Evolutionary conservation across 2,329 filamentous ascomycete species (phyloP).

Genomic region (Epichloe coenophiala): DNA sequence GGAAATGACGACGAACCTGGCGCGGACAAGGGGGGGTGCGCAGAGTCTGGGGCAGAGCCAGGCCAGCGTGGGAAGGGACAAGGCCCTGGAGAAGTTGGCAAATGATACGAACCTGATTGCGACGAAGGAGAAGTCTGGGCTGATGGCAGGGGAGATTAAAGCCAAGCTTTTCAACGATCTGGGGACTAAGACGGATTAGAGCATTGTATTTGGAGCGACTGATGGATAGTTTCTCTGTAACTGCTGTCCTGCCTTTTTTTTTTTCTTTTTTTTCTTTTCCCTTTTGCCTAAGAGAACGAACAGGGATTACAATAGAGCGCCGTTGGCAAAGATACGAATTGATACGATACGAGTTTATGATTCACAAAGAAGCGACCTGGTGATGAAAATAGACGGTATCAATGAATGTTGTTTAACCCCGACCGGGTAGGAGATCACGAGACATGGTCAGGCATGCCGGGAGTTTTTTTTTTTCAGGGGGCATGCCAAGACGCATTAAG

Average conservation of each 20-base stretch:
- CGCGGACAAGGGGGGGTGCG: slow-evolving; percentile 12
- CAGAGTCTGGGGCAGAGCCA: slow-evolving; percentile 14
- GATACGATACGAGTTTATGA: background rate
- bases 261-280: background rate
- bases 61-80: slow-evolving; percentile 20
- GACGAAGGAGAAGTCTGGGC: slow-evolving; percentile 46
- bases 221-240: background rate
- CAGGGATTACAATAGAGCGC: background rate
- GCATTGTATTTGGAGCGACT: background rate
- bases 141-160: slow-evolving; percentile 51
- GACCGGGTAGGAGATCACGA: too few relatives aligned
- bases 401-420: too few relatives aligned
- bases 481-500: background rate
- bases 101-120: slow-evolving; percentile 48
- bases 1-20: slow-evolving; percentile 37
- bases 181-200: slow-evolving; percentile 8
- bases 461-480: too few relatives aligned
- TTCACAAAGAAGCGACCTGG: too few relatives aligned
- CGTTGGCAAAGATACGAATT: slow-evolving; percentile 1
- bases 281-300: background rate
- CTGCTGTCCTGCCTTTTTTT: background rate
- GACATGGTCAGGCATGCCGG: too few relatives aligned
- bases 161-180: slow-evolving; percentile 43
- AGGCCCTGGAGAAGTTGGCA: slow-evolving; percentile 45
- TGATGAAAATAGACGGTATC: too few relatives aligned